These are phyloP conservation scores for Cicer bijugum DNA, from an alignment of 306 rosid species.

Conservation along the genomic window DNA sequence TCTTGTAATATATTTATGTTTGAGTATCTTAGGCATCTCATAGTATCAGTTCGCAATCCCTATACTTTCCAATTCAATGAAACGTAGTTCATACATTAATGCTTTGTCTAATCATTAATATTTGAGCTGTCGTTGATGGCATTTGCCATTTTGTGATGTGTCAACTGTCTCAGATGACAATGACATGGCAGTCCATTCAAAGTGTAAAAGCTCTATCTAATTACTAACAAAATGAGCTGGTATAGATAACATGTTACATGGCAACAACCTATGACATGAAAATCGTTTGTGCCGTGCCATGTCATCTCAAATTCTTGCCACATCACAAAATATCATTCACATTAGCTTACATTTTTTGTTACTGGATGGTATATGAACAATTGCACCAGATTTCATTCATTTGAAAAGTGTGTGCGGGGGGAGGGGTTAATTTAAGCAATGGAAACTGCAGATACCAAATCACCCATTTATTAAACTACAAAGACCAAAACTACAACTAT, in stretches of 20 bases:
- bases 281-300: conserved; percentile 5
- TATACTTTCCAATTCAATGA: background rate
- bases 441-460: conserved; percentile 9
- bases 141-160: conserved; percentile 4
- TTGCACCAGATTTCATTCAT: background rate
- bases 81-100: background rate
- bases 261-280: background rate
- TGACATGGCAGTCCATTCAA: background rate
- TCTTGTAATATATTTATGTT: background rate
- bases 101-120: background rate
- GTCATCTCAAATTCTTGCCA: conserved; percentile 11
- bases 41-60: background rate
- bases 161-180: background rate
- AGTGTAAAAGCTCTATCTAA: background rate
- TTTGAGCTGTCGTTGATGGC: background rate
- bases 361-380: background rate
- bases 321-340: background rate
- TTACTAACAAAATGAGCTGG: conserved; percentile 5
- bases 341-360: background rate
- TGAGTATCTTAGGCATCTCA: background rate
- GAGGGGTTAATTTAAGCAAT: background rate
- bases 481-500: background rate
- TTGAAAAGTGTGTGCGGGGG: background rate
- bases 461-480: background rate
- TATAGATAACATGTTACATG: background rate